Conservation (phyloP, 1,284 basidiomycete species). For the Peniophora sp. region DNA sequence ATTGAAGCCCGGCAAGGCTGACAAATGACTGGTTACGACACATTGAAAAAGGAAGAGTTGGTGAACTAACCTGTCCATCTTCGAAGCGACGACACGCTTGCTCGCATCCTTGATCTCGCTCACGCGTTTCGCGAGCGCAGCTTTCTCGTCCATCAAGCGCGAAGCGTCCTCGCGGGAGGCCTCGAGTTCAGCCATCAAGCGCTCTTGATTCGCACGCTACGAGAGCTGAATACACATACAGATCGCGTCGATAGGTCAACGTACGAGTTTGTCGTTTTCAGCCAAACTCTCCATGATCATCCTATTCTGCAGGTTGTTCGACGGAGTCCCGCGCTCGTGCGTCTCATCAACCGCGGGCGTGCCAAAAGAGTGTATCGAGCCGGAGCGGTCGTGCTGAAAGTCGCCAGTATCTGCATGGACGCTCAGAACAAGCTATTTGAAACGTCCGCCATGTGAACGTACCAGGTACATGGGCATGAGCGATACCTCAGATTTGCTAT, state of each 20-base stretch:
- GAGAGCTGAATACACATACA: background rate
- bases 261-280: background rate
- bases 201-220: background rate
- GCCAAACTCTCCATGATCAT: background rate
- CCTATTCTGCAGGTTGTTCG: background rate
- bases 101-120: background rate
- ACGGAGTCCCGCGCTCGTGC: too few species aligned
- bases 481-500: too few species aligned
- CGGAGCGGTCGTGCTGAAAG: too few species aligned
- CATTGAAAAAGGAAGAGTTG: background rate
- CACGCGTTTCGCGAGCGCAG: background rate
- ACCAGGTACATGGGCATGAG: too few species aligned
- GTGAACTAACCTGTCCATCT: background rate
- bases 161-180: background rate
- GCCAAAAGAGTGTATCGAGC: too few species aligned
- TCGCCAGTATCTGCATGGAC: too few species aligned
- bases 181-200: background rate
- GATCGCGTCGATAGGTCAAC: background rate
- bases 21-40: background rate
- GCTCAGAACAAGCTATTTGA: too few species aligned
- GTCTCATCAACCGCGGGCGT: too few species aligned
- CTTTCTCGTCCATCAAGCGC: background rate
- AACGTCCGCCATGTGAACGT: too few species aligned
- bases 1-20: slow-evolving; percentile 9
- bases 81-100: background rate